phyloP scores from a whole-genome alignment of 2,329 filamentous ascomycete genomes.

The Apiospora arundinis region DNA sequence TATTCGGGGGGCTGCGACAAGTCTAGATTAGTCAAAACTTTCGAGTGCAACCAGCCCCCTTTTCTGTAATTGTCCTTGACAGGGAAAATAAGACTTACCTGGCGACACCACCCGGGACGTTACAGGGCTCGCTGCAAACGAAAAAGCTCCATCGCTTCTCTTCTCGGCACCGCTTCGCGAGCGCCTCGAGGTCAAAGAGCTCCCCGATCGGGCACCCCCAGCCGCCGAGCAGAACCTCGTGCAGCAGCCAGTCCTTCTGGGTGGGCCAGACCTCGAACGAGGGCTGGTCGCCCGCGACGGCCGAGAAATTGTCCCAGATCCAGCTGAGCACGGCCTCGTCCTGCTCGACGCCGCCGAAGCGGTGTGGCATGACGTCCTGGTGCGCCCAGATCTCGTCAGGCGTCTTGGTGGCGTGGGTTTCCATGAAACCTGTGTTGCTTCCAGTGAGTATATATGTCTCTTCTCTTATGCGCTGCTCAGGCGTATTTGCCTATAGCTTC shows the following conservation, averaged over 20 bases:
- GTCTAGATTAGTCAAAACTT: background rate
- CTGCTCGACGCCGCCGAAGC: constrained; percentile 51
- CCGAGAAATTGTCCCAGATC: constrained; percentile 52
- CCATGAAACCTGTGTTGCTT: constrained; percentile 34
- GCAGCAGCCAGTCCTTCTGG: constrained; percentile 32
- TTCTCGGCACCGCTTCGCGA: constrained; percentile 9
- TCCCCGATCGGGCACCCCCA: constrained; percentile 34
- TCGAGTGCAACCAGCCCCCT: background rate
- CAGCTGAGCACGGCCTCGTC: constrained; percentile 37
- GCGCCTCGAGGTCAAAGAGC: constrained; percentile 31
- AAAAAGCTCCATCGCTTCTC: constrained; percentile 31
- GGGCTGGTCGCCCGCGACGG: constrained; percentile 48
- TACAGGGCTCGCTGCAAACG: constrained; percentile 30
- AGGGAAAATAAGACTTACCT: constrained; percentile 30
- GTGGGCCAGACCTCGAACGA: constrained; percentile 47
- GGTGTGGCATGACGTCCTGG: constrained; percentile 44
- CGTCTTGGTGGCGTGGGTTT: constrained; percentile 31
- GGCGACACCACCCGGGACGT: constrained; percentile 29
- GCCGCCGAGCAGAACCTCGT: constrained; percentile 30
- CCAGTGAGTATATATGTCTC: no score
- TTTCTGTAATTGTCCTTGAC: background rate
- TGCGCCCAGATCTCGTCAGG: constrained; percentile 39
- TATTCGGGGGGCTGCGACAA: constrained; percentile 41
- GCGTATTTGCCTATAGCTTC: no score
- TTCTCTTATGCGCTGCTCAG: no score